Conservation (phyloP, 345 rosid genomes). For the Arabis hirsuta region DNA sequence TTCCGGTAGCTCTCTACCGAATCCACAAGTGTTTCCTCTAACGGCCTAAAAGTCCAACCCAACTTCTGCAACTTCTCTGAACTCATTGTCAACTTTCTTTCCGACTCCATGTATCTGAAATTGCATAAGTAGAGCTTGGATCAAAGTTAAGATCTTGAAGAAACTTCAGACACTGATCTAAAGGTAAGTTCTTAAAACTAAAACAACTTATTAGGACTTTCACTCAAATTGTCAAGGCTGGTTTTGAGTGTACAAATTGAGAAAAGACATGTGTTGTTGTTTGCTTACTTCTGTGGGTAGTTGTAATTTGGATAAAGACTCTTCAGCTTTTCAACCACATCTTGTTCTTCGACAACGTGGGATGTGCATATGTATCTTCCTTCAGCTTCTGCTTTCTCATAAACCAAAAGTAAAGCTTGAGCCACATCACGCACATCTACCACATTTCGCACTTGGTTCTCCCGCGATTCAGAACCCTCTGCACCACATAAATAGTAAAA, state of each 20-base stretch:
- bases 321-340: conserved; percentile 57
- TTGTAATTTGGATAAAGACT: conserved; percentile 58
- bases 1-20: conserved; percentile 54
- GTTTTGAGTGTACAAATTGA: background rate
- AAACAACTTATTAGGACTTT: background rate
- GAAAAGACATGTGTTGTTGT: conserved; percentile 1
- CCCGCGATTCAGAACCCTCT: conserved; percentile 53
- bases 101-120: conserved; percentile 48
- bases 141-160: conserved; percentile 18
- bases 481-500: conserved; percentile 14
- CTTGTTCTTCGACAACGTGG: conserved; percentile 35
- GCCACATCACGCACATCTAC: conserved; percentile 75
- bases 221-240: background rate
- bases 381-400: conserved; percentile 66
- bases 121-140: conserved; percentile 20
- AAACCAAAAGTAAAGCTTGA: conserved; percentile 59
- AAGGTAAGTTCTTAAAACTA: background rate
- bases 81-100: conserved; percentile 35
- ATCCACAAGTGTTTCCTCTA: conserved; percentile 64
- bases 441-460: conserved; percentile 39
- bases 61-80: conserved; percentile 54
- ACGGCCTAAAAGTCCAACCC: conserved; percentile 62
- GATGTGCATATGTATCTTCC: conserved; percentile 69
- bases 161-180: conserved; percentile 6
- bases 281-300: conserved; percentile 57